Evolutionary conservation across 768 basidiomycete genomes (phyloP).

Genomic region (Dendrothele bispora): DNA sequence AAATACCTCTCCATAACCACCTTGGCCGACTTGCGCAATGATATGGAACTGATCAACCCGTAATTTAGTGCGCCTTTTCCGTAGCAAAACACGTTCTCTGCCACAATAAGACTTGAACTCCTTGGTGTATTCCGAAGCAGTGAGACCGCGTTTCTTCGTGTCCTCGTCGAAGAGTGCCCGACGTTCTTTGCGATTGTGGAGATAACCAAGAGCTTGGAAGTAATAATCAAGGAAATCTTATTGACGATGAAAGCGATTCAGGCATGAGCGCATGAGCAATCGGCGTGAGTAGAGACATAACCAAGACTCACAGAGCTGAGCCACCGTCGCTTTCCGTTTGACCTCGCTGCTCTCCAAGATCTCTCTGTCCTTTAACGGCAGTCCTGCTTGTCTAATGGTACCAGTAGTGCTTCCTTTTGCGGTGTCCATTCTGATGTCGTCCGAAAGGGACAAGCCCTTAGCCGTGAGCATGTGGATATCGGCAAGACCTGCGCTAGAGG

Average conservation of each 20-base stretch:
- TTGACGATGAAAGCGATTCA: too few species aligned
- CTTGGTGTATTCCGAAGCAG: constrained; percentile 54
- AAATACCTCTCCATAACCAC: constrained; percentile 98
- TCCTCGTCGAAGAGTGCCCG: constrained; percentile 82
- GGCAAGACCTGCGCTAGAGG: constrained; percentile 30
- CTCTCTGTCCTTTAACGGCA: constrained; percentile 83
- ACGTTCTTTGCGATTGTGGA: constrained; percentile 83
- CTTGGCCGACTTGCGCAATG: constrained; percentile 98
- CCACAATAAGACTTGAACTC: constrained; percentile 95
- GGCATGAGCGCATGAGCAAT: too few species aligned
- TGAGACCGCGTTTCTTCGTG: constrained; percentile 66
- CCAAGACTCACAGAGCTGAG: constrained; percentile 79
- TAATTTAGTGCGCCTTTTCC: constrained; percentile 90
- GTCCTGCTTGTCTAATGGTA: constrained; percentile 56
- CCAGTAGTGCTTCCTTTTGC: constrained; percentile 45
- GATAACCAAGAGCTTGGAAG: constrained; percentile 91
- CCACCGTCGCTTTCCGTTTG: constrained; percentile 93
- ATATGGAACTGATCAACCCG: constrained; percentile 96
- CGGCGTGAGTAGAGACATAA: constrained; percentile 2
- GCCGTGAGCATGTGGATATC: constrained; percentile 69
- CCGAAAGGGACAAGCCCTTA: constrained; percentile 44
- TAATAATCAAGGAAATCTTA: constrained; percentile 98
- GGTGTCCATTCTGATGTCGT: constrained; percentile 73
- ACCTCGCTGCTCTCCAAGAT: constrained; percentile 85
- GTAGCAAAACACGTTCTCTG: constrained; percentile 88